A percentile compares a stretch with the other conserved stretches of the same genome.
Conservation (phyloP, 2,329 filamentous ascomycete genomes). For the Metarhizium sp. region DNA sequence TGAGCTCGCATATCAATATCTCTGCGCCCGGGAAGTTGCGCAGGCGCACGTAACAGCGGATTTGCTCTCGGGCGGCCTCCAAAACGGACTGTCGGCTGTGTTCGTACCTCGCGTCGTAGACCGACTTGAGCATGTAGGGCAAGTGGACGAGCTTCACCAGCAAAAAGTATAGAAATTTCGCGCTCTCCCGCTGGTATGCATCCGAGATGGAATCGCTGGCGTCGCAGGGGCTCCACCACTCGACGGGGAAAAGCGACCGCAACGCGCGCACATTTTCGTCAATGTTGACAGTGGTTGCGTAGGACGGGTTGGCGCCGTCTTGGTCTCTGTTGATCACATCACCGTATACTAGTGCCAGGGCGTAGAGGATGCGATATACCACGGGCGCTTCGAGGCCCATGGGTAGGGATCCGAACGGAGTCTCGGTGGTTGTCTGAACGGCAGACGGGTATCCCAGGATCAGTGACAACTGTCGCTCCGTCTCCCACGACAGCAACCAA, state of each 20-base stretch:
- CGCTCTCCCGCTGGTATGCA: conserved; percentile 7
- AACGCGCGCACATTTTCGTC: conserved; percentile 28
- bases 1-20: too few species aligned
- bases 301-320: conserved; percentile 9
- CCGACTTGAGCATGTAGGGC: conserved; percentile 33
- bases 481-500: conserved; percentile 29
- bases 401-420: not conserved
- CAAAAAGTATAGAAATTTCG: conserved; percentile 29
- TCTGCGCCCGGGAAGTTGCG: conserved; percentile 12
- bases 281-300: conserved; percentile 28
- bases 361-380: not conserved
- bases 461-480: conserved; percentile 42
- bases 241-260: conserved; percentile 5
- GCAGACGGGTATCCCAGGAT: conserved; percentile 39
- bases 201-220: conserved; percentile 1
- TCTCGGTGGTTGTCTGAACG: not conserved
- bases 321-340: conserved; percentile 6
- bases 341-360: not conserved
- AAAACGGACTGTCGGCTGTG: conserved; percentile 28
- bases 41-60: conserved; percentile 23
- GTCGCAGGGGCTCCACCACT: conserved; percentile 4
- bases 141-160: conserved; percentile 31
- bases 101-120: conserved; percentile 24
- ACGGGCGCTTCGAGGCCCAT: not conserved
- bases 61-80: conserved; percentile 30